Evolutionary conservation across 129 eudicot species (phyloP).

Genomic region (Dittrichia graveolens): DNA sequence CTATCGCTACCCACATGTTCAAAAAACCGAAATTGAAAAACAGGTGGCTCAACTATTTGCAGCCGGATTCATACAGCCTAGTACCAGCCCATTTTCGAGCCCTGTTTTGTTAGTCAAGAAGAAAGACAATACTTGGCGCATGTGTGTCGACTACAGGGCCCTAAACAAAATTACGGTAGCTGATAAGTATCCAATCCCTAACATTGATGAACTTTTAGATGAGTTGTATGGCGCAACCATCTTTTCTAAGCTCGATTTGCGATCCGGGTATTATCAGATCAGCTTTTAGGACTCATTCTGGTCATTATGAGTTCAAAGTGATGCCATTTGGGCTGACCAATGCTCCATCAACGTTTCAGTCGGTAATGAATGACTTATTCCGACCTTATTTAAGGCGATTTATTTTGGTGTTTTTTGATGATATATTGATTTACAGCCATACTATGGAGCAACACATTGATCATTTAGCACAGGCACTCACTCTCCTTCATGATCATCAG

Average conservation of each 20-base stretch:
- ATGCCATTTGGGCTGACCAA: too few species aligned
- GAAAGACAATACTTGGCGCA: slow-evolving; percentile 1
- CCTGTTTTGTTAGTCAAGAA: slow-evolving; percentile 13
- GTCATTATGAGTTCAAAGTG: not conserved
- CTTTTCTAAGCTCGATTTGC: not conserved
- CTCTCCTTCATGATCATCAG: not conserved
- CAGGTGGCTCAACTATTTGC: not conserved
- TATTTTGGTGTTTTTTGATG: not conserved
- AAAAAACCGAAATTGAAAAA: not conserved
- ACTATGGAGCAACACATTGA: not conserved
- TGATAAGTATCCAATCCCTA: slow-evolving; percentile 16
- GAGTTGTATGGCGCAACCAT: not conserved
- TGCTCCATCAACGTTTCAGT: too few species aligned
- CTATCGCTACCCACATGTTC: not conserved
- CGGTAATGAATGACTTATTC: not conserved
- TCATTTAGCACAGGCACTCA: not conserved
- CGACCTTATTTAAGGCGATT: not conserved
- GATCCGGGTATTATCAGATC: slow-evolving; percentile 7
- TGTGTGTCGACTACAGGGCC: not conserved
- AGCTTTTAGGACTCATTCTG: not conserved
- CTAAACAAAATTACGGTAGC: not conserved
- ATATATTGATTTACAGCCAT: not conserved
- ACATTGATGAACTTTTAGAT: not conserved
- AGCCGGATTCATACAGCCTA: not conserved
- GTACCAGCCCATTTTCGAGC: not conserved